phyloP scores from a whole-genome alignment of 345 rosid species.

The Psidium guajava region DNA sequence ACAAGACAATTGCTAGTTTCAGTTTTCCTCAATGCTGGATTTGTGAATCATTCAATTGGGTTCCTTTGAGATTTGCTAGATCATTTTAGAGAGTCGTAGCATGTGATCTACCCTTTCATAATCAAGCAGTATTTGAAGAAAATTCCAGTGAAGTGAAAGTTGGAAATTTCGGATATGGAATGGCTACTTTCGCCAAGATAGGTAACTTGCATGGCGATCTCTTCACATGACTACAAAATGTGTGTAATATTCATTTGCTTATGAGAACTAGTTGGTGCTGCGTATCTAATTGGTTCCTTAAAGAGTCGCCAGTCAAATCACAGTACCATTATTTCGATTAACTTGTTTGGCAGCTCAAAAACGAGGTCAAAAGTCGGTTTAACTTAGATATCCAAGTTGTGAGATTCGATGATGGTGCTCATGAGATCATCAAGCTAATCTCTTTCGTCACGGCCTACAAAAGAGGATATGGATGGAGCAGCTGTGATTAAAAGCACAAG shows the following conservation, averaged over 20 bases:
- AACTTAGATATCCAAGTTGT: background rate
- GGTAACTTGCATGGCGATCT: no score
- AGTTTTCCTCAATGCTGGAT: accelerated
- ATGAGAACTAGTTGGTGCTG: no score
- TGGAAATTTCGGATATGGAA: no score
- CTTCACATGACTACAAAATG: background rate
- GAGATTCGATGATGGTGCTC: background rate
- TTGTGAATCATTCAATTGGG: background rate
- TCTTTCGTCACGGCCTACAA: background rate
- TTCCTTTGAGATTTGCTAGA: background rate
- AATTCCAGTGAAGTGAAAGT: no score
- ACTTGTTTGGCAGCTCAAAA: background rate
- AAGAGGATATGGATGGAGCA: background rate
- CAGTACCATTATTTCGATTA: background rate
- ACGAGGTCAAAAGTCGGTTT: background rate
- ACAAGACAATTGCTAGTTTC: background rate
- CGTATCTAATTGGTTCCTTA: background rate
- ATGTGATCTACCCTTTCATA: background rate
- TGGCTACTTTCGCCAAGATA: no score
- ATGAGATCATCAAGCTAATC: background rate
- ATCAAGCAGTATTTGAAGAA: no score
- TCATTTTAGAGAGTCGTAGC: background rate
- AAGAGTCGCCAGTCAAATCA: accelerated
- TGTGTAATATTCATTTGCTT: background rate
- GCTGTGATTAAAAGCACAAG: no score